phyloP scores from a whole-genome alignment of 2,329 filamentous ascomycete species.

The Alternaria arbusti region DNA sequence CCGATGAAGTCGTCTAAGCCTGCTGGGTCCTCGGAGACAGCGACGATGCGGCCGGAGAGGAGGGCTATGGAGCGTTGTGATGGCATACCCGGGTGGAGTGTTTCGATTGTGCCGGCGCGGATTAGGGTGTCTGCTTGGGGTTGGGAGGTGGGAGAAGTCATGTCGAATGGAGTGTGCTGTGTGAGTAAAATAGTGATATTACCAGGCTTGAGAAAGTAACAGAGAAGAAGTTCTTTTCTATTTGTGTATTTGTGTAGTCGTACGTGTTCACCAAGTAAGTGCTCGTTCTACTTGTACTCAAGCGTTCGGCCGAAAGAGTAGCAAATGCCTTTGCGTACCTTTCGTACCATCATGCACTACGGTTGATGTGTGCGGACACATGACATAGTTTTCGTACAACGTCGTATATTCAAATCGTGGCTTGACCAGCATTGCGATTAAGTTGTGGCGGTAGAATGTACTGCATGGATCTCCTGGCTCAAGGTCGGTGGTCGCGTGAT shows the following conservation, averaged over 20 bases:
- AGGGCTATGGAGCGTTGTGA: background rate
- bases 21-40: background rate
- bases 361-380: too few relatives aligned
- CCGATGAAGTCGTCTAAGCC: background rate
- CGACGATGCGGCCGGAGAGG: background rate
- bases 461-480: too few relatives aligned
- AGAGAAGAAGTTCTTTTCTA: background rate
- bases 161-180: fast-evolving
- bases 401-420: too few relatives aligned
- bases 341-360: too few relatives aligned
- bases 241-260: too few relatives aligned
- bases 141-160: background rate
- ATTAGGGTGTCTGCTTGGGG: background rate
- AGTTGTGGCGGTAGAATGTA: too few relatives aligned
- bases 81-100: background rate
- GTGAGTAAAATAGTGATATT: background rate
- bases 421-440: too few relatives aligned
- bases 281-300: background rate
- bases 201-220: background rate
- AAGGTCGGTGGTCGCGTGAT: too few relatives aligned
- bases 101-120: background rate
- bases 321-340: too few relatives aligned
- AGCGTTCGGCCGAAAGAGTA: background rate
- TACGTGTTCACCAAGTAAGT: too few relatives aligned
- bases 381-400: too few relatives aligned